These are phyloP conservation scores for Yamadazyma ubonensis DNA, from an alignment of 805 yeast genomes.

Conservation along the genomic window DNA sequence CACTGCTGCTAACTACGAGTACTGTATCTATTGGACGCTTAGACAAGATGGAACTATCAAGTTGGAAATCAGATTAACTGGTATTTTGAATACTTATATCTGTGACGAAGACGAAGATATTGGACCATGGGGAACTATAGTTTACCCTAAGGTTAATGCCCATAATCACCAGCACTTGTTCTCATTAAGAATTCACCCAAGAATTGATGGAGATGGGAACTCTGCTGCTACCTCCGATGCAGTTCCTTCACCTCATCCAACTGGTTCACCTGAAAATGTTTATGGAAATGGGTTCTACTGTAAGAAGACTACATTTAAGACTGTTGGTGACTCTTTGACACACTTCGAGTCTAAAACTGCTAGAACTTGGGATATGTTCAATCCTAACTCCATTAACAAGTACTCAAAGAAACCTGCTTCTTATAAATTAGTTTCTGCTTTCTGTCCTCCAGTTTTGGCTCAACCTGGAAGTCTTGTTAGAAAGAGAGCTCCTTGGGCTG, in stretches of 20 bases:
- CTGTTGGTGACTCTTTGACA: constrained; percentile 64
- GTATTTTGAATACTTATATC: constrained; percentile 74
- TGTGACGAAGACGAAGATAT: constrained; percentile 62
- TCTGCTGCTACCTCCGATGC: constrained; percentile 72
- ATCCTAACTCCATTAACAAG: constrained; percentile 64
- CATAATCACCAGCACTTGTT: constrained; percentile 87
- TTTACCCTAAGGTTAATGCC: constrained; percentile 78
- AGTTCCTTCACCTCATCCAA: constrained; percentile 52
- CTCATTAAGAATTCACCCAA: constrained; percentile 74
- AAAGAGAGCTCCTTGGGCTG: constrained; percentile 84
- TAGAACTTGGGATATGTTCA: constrained; percentile 76
- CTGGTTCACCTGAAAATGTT: constrained; percentile 67
- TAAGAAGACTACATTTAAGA: constrained; percentile 63
- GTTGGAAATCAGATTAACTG: constrained; percentile 76
- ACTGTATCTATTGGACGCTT: constrained; percentile 79
- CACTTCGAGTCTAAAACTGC: constrained; percentile 56
- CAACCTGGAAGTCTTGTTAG: constrained; percentile 70
- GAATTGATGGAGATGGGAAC: constrained; percentile 78
- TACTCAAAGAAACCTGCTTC: constrained; percentile 75
- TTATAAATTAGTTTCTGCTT: constrained; percentile 73
- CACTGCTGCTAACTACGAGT: constrained; percentile 86
- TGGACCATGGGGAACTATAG: constrained; percentile 79
- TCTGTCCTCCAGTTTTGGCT: constrained; percentile 72
- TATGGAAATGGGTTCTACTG: constrained; percentile 78
- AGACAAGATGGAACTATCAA: constrained; percentile 83